These are phyloP conservation scores for Euphorbia lathyris DNA, from an alignment of 345 rosid species.

Conservation along the genomic window DNA sequence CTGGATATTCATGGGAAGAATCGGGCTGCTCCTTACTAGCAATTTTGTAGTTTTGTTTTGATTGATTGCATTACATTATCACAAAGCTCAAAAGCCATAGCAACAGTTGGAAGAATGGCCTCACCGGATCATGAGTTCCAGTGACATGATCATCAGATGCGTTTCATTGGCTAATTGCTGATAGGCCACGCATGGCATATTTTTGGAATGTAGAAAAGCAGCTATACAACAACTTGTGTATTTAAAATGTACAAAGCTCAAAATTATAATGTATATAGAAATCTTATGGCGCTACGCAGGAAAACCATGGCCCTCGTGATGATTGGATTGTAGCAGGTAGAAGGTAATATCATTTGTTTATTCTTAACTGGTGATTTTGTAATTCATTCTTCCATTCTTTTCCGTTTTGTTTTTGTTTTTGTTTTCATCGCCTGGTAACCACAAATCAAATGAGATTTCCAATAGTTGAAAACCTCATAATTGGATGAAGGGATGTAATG, in stretches of 20 bases:
- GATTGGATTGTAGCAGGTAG: background rate
- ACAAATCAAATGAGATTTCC: too few species aligned
- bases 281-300: background rate
- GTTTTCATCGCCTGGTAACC: too few species aligned
- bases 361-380: constrained; percentile 14
- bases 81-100: background rate
- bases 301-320: too few species aligned
- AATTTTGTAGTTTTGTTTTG: background rate
- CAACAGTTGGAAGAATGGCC: background rate
- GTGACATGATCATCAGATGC: constrained; percentile 1
- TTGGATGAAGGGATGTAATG: too few species aligned
- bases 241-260: constrained; percentile 33
- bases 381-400: too few species aligned
- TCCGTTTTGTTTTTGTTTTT: too few species aligned
- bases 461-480: too few species aligned
- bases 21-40: constrained; percentile 23
- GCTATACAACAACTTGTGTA: constrained; percentile 8
- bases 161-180: background rate
- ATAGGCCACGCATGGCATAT: constrained; percentile 1
- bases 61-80: background rate
- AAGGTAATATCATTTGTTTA: constrained; percentile 20
- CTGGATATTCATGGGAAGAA: constrained; percentile 55
- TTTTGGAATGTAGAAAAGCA: constrained; percentile 5
- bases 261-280: constrained; percentile 24
- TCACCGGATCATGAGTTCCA: background rate